Evolutionary conservation across 257 asterid species (phyloP), one percentile per base, ranked within the genome.

Genomic region (Fraxinus quadrangulata): DNA sequence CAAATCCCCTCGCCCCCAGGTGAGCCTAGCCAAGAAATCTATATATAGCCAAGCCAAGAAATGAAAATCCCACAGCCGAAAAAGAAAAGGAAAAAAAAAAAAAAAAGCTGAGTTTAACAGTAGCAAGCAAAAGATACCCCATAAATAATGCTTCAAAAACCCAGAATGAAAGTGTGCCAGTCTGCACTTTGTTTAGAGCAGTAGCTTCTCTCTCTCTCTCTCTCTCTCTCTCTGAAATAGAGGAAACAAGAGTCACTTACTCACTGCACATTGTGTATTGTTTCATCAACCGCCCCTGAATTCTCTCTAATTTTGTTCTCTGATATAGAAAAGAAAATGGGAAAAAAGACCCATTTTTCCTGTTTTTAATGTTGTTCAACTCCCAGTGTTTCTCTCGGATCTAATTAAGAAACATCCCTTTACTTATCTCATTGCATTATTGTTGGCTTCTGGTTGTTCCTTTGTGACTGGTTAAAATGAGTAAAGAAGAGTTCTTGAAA

Each of bases 401-500:
- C 97, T 88, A 78, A 67, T 70, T 75, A 74, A 9, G 45, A 72
- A 36, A 19, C 40, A n/a, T 10, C 45, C 40, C 70, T 14, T 24
- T 23, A 21, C 45, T 78, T 82, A 51, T 76, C 63, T 67, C 67
- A 24, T 81, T 78, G 6, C 77, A 73, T 26, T 75, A 80, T 42
- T 74, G 49, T 75, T 69, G 47, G 75, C 49, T 42, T 74, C 74
- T 68, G 67, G 26, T 59, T 75, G 72, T 71, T 80, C 78, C 74
- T 23, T 79, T 67, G 56, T 74, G 71, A 45, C 85, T 47, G 84
- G 75, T 34, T 72, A 76, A 82, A 78, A 94, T 94, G 98, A 89
- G 96, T 89, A 94, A 92, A 84, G 98, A 92, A 79, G 98, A 94
- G 92, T 88, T 90, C 85, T 80, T 94, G 94, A 94, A 94, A 96